Evolutionary conservation across 371 early-diverging fungal species (phyloP), one percentile per base, ranked within the genome.

Genomic region (Rhizomucor miehei): DNA sequence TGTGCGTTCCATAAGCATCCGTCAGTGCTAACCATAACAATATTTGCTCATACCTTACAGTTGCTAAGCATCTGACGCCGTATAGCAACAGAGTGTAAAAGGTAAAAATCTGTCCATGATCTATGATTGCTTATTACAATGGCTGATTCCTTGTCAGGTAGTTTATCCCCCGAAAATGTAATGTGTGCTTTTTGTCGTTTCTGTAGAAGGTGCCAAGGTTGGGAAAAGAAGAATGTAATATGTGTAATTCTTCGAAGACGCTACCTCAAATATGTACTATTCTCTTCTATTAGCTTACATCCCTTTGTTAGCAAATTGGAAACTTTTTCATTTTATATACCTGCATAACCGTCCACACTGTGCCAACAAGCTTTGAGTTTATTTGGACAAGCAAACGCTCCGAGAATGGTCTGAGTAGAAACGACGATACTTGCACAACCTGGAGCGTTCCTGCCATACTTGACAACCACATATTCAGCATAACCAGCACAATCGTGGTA

Each of bases 261-360:
- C 56, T 58, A 75, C 73, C 64, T 81, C 77, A 66, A 77, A 73
- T 19, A 77, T 63, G 55, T 63, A 68, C 73, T 73, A 40, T 12
- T 38, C n/a, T 16, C 38, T 43, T 54, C 23, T 0, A 38, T 35
- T 20, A n/a, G 6, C 19, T 24, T 39, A 23, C 20, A 20, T 11
- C 23, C 21, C 3, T 41, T 23, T 35, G 13, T 44, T 44, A 20
- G 6, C n/a, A n/a, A n/a, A 24, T 35, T 45, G 11, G 11, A 39
- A 51, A 35, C 10, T 10, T 1, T 34, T 25, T 29, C 14, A 6
- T 40, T 45, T 53, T n/a, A 23, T 34, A 59, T 72, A 77, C 80
- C 76, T 87, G 87, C 87, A 88, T 86, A 23, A 77, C 71, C 35
- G 66, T 71, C 88, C 88, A 88, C 52, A 85, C 73, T 20, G 65